Evolutionary conservation across 371 early-diverging fungal species (phyloP), one percentile per base, ranked within the genome.

Genomic region (Conidiobolus incongruus): DNA sequence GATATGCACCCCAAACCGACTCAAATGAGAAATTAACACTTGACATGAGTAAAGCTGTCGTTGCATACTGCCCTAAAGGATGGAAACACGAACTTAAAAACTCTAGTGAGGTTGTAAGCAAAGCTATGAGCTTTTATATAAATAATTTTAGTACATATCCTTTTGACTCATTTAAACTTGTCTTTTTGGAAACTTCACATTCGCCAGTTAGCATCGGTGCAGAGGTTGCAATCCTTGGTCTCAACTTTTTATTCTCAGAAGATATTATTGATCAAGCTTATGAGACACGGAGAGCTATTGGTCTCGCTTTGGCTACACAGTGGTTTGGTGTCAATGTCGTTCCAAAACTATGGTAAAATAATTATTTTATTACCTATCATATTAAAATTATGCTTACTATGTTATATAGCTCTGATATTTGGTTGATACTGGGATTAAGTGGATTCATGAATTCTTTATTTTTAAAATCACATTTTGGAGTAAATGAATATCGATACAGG

Each of bases 251-350:
- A 24, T 70, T 87, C 38, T 56, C 71, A 2, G 63, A 67, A n/a
- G 65, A 70, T 29, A 63, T 82, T 11, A 82, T 91, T 46, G 95
- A 94, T 47, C 86, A 84, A 50, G 74, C 72, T 2, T 90, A 79
- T 49, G 75, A 73, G 39, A 78, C 88, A 0, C 63, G 87, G 38
- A 63, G 71, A 1, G 45, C 58, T 13, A 49, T 94, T 37, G 70
- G 72, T 34, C 56, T 73, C 38, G 75, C 77, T 0, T 52, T 91
- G 0, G 83, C 86, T 10, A 62, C 67, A 33, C 93, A 92, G 59
- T 94, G 92, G 91, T 89, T 91, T 60, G 92, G 92, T 11, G 70
- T 81, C 12, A 80, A 77, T 49, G 71, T 94, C 31, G 62, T 67
- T 16, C 81, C 80, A 10, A 77, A 77, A 47, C 52, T 68, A 2